Evolutionary conservation across 1,284 basidiomycete species (phyloP).

Genomic region (Irpex rosettiformis): DNA sequence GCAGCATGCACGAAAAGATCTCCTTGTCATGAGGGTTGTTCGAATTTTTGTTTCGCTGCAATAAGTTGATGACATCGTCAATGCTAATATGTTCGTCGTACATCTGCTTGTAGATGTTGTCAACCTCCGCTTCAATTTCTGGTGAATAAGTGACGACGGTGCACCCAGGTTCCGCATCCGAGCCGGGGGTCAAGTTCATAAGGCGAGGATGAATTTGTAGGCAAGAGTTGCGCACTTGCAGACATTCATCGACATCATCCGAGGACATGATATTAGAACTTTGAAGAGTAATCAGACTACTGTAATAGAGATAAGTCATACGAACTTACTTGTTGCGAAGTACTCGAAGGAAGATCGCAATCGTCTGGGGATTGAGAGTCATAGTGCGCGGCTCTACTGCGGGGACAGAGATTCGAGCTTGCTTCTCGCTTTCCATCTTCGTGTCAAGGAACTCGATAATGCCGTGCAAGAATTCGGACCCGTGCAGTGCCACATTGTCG

Average conservation of each 20-base stretch:
- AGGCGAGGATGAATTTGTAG: constrained; percentile 95
- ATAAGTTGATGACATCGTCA: constrained; percentile 88
- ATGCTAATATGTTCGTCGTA: constrained; percentile 94
- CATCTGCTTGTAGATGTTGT: constrained; percentile 97
- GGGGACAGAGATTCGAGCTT: constrained; percentile 74
- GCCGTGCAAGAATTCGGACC: constrained; percentile 83
- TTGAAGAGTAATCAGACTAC: neutral
- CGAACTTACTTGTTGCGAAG: constrained; percentile 71
- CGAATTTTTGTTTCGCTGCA: constrained; percentile 85
- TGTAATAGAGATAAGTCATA: neutral
- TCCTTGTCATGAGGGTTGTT: constrained; percentile 86
- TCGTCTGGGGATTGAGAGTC: constrained; percentile 80
- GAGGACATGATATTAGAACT: constrained; percentile 65
- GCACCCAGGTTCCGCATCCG: constrained; percentile 90
- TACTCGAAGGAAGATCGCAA: constrained; percentile 88
- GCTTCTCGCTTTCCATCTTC: constrained; percentile 89
- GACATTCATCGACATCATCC: constrained; percentile 85
- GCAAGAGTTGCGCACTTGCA: constrained; percentile 91
- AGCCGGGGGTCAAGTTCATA: constrained; percentile 90
- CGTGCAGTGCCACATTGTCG: constrained; percentile 79
- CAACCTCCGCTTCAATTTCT: constrained; percentile 92
- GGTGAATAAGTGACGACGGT: constrained; percentile 84
- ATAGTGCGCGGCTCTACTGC: constrained; percentile 78
- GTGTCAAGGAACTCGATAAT: constrained; percentile 86
- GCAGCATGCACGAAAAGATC: constrained; percentile 97